Conservation (phyloP, 805 yeast genomes). For the Metschnikowia cubensis region DNA sequence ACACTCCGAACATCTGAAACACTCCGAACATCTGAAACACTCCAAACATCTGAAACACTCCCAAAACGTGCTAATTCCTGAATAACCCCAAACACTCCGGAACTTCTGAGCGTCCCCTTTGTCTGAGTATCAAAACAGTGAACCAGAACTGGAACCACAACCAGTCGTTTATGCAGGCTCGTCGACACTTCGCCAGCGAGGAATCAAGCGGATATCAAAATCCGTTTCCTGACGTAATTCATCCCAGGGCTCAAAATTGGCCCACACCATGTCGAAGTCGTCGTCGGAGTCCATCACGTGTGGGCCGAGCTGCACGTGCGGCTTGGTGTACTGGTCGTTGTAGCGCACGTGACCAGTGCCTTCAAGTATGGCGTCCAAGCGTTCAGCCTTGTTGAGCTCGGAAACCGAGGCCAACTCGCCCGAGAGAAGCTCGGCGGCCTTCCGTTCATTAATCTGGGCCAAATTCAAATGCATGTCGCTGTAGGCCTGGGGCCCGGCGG, state of each 20-base stretch:
- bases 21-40: too few species aligned
- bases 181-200: slow-evolving; percentile 18
- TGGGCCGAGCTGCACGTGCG: slow-evolving; percentile 35
- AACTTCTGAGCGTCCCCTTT: too few species aligned
- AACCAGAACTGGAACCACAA: background rate
- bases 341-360: slow-evolving; percentile 23
- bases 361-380: slow-evolving; percentile 34
- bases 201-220: slow-evolving; percentile 37
- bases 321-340: slow-evolving; percentile 31
- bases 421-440: slow-evolving; percentile 20
- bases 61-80: too few species aligned
- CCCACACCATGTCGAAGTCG: slow-evolving; percentile 43
- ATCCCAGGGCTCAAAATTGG: slow-evolving; percentile 44
- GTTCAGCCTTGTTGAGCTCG: slow-evolving; percentile 35
- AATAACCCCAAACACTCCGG: too few species aligned
- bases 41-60: too few species aligned
- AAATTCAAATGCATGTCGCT: slow-evolving; percentile 29
- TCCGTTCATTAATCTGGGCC: slow-evolving; percentile 21
- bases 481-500: slow-evolving; percentile 14
- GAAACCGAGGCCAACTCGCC: slow-evolving; percentile 28
- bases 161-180: background rate
- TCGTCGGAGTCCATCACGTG: slow-evolving; percentile 36
- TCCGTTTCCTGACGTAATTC: slow-evolving; percentile 38
- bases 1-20: too few species aligned
- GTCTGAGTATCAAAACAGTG: too few species aligned